phyloP scores from a whole-genome alignment of 768 basidiomycete species.

The Sistotremastrum niveocremeum region DNA sequence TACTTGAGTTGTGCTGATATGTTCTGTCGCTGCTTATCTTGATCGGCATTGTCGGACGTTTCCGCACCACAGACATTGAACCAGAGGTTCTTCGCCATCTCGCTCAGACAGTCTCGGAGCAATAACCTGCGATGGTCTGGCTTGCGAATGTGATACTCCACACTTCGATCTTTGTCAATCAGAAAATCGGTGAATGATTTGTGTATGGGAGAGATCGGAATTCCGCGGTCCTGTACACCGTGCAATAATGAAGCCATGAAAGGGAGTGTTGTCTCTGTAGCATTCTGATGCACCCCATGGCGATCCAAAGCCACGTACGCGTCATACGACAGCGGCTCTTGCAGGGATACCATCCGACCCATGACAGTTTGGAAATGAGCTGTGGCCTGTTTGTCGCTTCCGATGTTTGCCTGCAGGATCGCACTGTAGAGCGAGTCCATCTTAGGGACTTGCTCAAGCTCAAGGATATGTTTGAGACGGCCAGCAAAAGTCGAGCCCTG shows the following conservation, averaged over 20 bases:
- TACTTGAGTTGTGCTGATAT: no score
- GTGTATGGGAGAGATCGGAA: background rate
- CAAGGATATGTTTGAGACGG: background rate
- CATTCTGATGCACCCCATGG: background rate
- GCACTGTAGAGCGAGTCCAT: background rate
- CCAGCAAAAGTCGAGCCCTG: background rate
- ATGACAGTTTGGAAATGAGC: background rate
- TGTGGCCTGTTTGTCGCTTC: background rate
- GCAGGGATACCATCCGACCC: background rate
- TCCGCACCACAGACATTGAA: no score
- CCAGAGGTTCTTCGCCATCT: no score
- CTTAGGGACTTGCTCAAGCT: background rate
- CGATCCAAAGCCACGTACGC: background rate
- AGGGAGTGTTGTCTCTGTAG: background rate
- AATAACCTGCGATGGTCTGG: no score
- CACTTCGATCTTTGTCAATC: background rate
- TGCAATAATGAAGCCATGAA: background rate
- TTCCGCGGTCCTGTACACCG: background rate
- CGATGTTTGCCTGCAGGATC: background rate
- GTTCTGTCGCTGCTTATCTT: no score
- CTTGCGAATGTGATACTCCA: background rate
- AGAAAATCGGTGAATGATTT: background rate
- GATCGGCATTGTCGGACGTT: no score
- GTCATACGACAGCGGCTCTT: background rate
- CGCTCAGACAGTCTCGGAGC: no score